Evolutionary conservation across 1,284 basidiomycete species (phyloP).

Genomic region (Ceratobasidium sp.): DNA sequence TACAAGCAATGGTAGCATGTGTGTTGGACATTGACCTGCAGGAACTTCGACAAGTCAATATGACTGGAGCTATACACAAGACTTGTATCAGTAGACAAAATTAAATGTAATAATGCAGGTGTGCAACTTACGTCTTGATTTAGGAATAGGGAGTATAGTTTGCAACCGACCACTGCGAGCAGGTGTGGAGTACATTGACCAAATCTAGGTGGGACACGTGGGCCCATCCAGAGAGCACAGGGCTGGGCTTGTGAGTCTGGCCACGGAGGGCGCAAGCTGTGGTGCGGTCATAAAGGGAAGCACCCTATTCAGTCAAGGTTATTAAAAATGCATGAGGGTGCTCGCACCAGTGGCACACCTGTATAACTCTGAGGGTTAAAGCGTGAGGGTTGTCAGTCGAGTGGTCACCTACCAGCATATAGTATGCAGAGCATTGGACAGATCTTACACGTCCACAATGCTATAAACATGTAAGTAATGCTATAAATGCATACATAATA

Average conservation of each 20-base stretch:
- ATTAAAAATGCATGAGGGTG: no score
- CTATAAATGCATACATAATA: no score
- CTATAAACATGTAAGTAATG: no score
- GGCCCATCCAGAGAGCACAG: slow-evolving; percentile 38
- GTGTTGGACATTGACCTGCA: slow-evolving; percentile 10
- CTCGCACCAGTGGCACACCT: no score
- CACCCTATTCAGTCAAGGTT: no score
- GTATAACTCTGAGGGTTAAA: no score
- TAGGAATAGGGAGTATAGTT: slow-evolving; percentile 6
- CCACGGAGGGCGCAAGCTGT: neutral
- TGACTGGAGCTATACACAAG: neutral
- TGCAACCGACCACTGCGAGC: slow-evolving; percentile 4
- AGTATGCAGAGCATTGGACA: no score
- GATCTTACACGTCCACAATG: no score
- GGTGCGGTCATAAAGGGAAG: neutral
- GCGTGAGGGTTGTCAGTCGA: no score
- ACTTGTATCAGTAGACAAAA: neutral
- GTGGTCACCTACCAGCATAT: no score
- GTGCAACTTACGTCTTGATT: slow-evolving; percentile 13
- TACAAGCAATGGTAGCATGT: slow-evolving; percentile 6
- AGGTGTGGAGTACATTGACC: slow-evolving; percentile 31
- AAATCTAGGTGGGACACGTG: neutral
- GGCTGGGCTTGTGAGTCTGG: slow-evolving; percentile 11
- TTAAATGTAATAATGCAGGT: neutral
- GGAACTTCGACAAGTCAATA: neutral